Conservation (phyloP, 805 yeast species). For the Suhomyces sp. region DNA sequence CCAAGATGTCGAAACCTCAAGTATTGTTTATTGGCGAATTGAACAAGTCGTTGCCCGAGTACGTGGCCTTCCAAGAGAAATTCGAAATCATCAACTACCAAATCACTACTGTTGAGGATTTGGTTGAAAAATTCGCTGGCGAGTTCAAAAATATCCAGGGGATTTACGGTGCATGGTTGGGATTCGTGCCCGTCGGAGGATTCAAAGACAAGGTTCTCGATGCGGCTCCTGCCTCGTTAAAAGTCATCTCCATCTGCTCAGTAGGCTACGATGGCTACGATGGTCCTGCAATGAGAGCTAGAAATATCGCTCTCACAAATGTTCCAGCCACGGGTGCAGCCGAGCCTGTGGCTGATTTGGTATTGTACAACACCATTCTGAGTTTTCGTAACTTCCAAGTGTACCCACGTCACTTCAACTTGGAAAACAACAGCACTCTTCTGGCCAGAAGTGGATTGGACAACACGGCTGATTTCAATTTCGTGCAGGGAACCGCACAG, state of each 20-base stretch:
- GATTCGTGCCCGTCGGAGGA: constrained; percentile 52
- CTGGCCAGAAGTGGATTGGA: constrained; percentile 39
- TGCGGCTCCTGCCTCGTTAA: constrained; percentile 43
- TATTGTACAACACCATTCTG: constrained; percentile 53
- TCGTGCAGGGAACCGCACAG: constrained; percentile 22
- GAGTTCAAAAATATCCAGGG: constrained; percentile 45
- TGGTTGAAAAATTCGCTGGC: constrained; percentile 38
- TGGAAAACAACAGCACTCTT: constrained; percentile 40
- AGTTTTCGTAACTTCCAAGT: constrained; percentile 56
- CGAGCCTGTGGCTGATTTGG: constrained; percentile 72
- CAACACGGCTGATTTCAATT: constrained; percentile 32
- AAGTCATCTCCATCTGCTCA: constrained; percentile 51
- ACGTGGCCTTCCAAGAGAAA: constrained; percentile 33
- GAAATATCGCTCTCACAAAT: constrained; percentile 56
- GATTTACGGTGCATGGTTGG: constrained; percentile 60
- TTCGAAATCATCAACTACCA: constrained; percentile 40
- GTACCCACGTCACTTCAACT: constrained; percentile 42
- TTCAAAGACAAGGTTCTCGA: constrained; percentile 42
- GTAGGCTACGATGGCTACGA: constrained; percentile 58
- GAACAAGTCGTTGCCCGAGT: constrained; percentile 46
- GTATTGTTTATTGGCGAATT: constrained; percentile 52
- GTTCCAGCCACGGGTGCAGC: constrained; percentile 56
- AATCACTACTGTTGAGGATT: constrained; percentile 41
- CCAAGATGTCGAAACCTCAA: constrained; percentile 21
- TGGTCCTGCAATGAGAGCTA: constrained; percentile 33